phyloP scores from a whole-genome alignment of 441 rosid species.

The Gossypium armourianum region DNA sequence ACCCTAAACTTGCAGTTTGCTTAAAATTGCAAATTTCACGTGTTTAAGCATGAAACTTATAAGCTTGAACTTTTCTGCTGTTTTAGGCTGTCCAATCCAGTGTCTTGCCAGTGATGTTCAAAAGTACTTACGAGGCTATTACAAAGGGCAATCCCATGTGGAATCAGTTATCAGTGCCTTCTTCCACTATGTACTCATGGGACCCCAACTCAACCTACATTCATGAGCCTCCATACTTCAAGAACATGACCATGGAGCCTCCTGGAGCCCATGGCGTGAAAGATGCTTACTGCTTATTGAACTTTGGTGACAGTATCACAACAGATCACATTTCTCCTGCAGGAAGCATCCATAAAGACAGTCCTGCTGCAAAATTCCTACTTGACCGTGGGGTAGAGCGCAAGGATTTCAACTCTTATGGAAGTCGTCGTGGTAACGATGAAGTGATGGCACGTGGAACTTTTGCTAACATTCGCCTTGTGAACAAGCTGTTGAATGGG shows the following conservation, averaged over 20 bases:
- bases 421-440: slow-evolving; percentile 95
- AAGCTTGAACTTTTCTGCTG: slow-evolving; percentile 15
- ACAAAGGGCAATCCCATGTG: slow-evolving; percentile 95
- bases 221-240: slow-evolving; percentile 97
- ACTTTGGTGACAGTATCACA: slow-evolving; percentile 95
- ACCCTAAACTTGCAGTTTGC: not conserved
- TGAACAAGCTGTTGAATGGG: slow-evolving; percentile 85
- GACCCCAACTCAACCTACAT: slow-evolving; percentile 87
- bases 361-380: slow-evolving; percentile 86
- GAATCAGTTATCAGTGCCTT: slow-evolving; percentile 70
- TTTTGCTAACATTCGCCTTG: slow-evolving; percentile 87
- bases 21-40: not conserved
- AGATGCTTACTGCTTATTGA: slow-evolving; percentile 90
- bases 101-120: slow-evolving; percentile 91
- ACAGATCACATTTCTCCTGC: slow-evolving; percentile 98
- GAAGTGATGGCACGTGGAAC: slow-evolving; percentile 96
- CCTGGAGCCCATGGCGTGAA: slow-evolving; percentile 88
- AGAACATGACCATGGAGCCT: slow-evolving; percentile 80
- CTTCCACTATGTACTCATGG: slow-evolving; percentile 59
- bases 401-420: slow-evolving; percentile 85
- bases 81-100: slow-evolving; percentile 76
- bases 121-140: slow-evolving; percentile 71
- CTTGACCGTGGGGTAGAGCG: slow-evolving; percentile 72
- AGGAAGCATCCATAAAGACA: slow-evolving; percentile 88
- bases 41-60: slow-evolving; percentile 10